Evolutionary conservation across 2,329 filamentous ascomycete species (phyloP).

Genomic region (Colletotrichum sp.): DNA sequence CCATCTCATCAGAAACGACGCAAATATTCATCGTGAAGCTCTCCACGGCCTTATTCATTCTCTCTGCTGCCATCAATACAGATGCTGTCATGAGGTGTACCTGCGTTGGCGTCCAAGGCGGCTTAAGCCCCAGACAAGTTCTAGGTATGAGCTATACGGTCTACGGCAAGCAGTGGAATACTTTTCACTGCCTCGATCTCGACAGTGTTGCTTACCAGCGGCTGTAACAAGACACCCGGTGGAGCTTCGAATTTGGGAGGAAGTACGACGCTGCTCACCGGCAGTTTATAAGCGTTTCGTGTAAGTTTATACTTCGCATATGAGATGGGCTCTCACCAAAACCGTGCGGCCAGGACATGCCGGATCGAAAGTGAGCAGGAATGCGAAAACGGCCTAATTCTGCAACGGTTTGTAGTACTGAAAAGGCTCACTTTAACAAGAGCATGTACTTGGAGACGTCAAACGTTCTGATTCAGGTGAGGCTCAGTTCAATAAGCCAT

Average conservation of each 20-base stretch:
- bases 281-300: neutral
- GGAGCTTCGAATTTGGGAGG: neutral
- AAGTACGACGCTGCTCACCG: neutral
- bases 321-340: neutral
- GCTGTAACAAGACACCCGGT: rapidly evolving
- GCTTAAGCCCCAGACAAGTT: neutral
- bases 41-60: neutral
- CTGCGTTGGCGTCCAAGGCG: neutral
- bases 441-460: neutral
- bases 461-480: neutral
- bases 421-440: neutral
- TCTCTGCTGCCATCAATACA: neutral
- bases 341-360: neutral
- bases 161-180: neutral
- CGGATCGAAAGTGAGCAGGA: neutral
- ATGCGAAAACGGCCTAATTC: neutral
- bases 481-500: neutral
- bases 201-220: neutral
- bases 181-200: neutral
- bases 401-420: neutral
- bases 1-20: neutral
- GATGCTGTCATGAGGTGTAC: neutral
- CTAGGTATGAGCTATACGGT: neutral
- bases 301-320: neutral
- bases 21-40: rapidly evolving